Conservation (phyloP, 257 asterid species). For the Thymus quinquecostatus region DNA sequence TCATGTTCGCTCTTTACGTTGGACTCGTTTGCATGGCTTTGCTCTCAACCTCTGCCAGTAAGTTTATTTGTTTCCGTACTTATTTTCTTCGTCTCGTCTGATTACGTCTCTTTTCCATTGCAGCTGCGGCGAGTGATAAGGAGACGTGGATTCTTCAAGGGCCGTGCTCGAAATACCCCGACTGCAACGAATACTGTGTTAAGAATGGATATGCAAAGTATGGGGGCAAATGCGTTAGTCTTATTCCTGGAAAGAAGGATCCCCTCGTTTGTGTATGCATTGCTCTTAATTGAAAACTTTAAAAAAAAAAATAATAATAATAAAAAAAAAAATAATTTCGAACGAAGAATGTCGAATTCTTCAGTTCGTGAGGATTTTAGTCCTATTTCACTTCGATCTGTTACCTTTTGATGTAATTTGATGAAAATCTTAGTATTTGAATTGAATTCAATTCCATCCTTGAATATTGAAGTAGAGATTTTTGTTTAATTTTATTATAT, state of each 20-base stretch:
- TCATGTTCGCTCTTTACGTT: not conserved
- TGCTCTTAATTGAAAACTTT: not conserved
- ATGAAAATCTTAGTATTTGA: no score
- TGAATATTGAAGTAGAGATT: no score
- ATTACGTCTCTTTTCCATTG: not conserved
- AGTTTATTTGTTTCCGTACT: not conserved
- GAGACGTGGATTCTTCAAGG: not conserved
- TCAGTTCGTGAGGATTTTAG: not conserved
- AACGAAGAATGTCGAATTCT: not conserved
- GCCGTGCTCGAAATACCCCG: constrained; percentile 6
- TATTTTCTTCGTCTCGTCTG: not conserved
- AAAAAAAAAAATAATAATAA: no score
- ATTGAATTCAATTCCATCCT: no score
- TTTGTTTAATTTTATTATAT: no score
- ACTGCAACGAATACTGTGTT: constrained; percentile 6
- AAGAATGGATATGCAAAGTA: not conserved
- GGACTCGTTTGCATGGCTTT: constrained; percentile 11
- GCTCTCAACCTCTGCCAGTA: constrained; percentile 5
- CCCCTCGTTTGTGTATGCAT: not conserved
- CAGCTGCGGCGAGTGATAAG: no score
- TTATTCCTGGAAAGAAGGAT: not conserved
- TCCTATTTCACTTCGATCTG: not conserved
- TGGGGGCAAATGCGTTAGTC: constrained; percentile 1
- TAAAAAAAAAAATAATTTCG: not conserved
- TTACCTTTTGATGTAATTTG: not conserved